These are phyloP conservation scores for Talaromyces piceae DNA, from an alignment of 2,329 filamentous ascomycete species.

Conservation along the genomic window DNA sequence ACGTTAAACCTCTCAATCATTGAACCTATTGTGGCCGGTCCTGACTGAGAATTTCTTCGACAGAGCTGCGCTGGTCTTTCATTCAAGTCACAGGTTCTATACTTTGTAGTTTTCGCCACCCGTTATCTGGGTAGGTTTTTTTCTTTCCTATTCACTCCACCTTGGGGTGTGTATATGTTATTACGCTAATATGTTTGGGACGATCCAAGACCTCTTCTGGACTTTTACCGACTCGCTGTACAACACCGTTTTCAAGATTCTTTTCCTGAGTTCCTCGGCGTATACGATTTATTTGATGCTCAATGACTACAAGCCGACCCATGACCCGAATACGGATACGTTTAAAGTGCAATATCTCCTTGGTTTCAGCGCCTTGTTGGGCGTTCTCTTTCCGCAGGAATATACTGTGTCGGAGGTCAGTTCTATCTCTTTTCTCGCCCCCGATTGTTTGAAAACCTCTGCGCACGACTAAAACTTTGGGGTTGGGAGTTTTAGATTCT, in stretches of 20 bases:
- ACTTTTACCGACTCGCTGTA: conserved; percentile 73
- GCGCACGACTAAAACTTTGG: not conserved
- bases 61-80: conserved; percentile 98
- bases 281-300: conserved; percentile 99
- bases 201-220: conserved; percentile 82
- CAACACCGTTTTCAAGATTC: conserved; percentile 91
- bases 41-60: conserved; percentile 16
- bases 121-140: conserved; percentile 67
- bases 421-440: not conserved
- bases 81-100: conserved; percentile 96
- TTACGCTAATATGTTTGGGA: not conserved
- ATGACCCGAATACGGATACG: conserved; percentile 93
- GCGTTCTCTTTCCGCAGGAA: conserved; percentile 74
- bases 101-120: conserved; percentile 87
- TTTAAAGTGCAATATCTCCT: conserved; percentile 95
- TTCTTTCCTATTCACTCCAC: not conserved
- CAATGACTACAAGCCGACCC: conserved; percentile 92
- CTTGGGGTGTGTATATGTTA: not conserved
- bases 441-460: not conserved
- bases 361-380: conserved; percentile 69
- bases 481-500: conserved; percentile 55
- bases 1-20: conserved; percentile 27
- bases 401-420: conserved; percentile 65
- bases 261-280: conserved; percentile 82
- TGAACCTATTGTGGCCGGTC: not conserved